phyloP scores from a whole-genome alignment of 306 rosid species.

The Cucumis melo region DNA sequence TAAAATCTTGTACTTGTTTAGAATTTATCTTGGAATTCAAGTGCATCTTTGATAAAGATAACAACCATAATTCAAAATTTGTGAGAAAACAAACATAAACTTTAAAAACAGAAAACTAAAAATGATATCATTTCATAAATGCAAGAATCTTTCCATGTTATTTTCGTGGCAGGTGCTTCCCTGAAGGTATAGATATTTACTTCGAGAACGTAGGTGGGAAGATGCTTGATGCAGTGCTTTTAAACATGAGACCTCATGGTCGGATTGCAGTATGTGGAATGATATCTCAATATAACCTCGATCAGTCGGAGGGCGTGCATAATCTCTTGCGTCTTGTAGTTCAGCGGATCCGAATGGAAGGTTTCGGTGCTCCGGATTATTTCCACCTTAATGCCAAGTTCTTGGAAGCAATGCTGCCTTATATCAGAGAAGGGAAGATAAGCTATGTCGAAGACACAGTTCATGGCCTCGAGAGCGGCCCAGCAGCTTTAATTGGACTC shows the following conservation, averaged over 20 bases:
- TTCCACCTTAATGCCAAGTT: conserved; percentile 8
- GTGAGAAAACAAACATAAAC: too few species aligned
- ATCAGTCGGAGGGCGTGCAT: conserved; percentile 16
- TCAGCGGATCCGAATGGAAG: conserved; percentile 14
- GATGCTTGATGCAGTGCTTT: conserved; percentile 24
- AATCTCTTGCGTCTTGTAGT: neutral
- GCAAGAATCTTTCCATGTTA: neutral
- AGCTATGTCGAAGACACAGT: conserved; percentile 19
- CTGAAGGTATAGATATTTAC: conserved; percentile 6
- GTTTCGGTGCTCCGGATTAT: conserved; percentile 1
- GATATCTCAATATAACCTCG: conserved; percentile 32
- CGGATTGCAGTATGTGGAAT: conserved; percentile 23
- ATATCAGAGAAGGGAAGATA: conserved; percentile 18
- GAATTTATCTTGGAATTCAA: too few species aligned
- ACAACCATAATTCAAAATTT: too few species aligned
- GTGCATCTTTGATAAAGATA: too few species aligned
- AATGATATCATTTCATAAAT: too few species aligned
- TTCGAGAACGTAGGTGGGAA: conserved; percentile 20
- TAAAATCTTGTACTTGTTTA: too few species aligned
- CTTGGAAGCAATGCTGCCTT: conserved; percentile 13
- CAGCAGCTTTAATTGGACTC: conserved; percentile 21
- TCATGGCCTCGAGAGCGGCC: conserved; percentile 19
- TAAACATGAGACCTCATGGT: conserved; percentile 14
- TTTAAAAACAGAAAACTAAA: too few species aligned
- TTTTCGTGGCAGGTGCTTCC: neutral